A percentile compares a stretch with the other conserved stretches of the same genome.
Evolutionary conservation across 148 eudicot species (phyloP).

Genomic region (Camellia lanceoleosa): DNA sequence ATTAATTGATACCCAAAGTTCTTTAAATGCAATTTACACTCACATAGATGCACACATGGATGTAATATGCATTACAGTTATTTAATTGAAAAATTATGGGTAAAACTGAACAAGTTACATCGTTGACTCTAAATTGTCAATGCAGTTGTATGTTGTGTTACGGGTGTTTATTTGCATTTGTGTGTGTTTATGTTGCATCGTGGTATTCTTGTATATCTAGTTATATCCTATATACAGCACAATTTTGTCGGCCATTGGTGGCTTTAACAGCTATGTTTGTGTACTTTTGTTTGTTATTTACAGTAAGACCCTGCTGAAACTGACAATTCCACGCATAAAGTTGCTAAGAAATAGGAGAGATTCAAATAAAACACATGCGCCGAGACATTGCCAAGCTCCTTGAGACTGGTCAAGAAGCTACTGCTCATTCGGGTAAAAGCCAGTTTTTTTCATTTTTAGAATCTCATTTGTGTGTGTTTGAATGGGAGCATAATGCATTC

Average conservation of each 20-base stretch:
- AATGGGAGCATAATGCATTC: not conserved
- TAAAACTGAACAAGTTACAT: no score
- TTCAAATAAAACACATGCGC: constrained; percentile 87
- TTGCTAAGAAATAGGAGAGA: constrained; percentile 85
- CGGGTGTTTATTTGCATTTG: not conserved
- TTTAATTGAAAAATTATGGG: no score
- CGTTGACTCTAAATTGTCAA: no score
- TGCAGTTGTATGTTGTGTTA: no score
- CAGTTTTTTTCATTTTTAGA: not conserved
- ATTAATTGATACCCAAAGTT: no score
- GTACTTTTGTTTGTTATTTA: constrained; percentile 13
- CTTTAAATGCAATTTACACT: no score
- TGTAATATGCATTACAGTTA: no score
- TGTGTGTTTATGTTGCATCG: not conserved
- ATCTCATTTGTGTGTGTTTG: not conserved
- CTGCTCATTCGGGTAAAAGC: constrained; percentile 79
- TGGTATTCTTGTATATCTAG: not conserved
- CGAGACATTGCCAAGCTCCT: constrained; percentile 93
- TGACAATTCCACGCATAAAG: constrained; percentile 91
- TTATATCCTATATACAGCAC: not conserved
- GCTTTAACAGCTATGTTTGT: constrained; percentile 8
- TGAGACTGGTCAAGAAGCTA: constrained; percentile 98
- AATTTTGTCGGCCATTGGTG: constrained; percentile 10
- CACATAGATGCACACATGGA: no score
- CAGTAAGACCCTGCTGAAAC: constrained; percentile 92